Conservation (phyloP, 768 basidiomycete species). For the Grammothele lineata region DNA sequence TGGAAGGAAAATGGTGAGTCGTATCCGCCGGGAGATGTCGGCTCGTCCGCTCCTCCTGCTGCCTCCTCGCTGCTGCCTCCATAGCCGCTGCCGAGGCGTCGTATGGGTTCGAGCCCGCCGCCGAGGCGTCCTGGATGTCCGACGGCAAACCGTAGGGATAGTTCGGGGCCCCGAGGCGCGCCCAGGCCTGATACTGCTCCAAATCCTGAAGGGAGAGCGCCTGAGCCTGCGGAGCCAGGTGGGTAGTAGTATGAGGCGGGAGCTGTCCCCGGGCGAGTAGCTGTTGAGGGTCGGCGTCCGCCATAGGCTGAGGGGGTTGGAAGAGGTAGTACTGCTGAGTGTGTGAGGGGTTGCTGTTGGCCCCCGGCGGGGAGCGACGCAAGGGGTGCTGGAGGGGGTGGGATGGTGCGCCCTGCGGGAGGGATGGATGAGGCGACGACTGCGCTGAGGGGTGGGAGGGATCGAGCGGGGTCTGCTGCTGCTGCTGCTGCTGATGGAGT, state of each 20-base stretch:
- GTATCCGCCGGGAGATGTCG: constrained; percentile 27
- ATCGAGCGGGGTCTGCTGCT: constrained; percentile 39
- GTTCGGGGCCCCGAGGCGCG: constrained; percentile 34
- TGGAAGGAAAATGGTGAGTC: constrained; percentile 81
- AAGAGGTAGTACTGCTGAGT: constrained; percentile 54
- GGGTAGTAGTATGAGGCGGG: constrained; percentile 58
- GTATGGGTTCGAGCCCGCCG: constrained; percentile 27
- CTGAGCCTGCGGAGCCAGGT: constrained; percentile 35
- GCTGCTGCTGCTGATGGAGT: constrained; percentile 55
- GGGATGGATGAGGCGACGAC: constrained; percentile 70
- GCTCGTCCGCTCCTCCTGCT: constrained; percentile 26
- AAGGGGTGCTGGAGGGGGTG: constrained; percentile 34
- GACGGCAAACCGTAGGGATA: constrained; percentile 32
- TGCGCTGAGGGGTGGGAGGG: constrained; percentile 71
- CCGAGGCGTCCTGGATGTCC: constrained; percentile 31
- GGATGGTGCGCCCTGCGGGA: constrained; percentile 31
- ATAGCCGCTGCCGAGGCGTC: constrained; percentile 25
- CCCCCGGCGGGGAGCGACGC: constrained; percentile 32
- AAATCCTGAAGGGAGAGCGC: constrained; percentile 35
- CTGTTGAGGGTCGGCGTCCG: constrained; percentile 51
- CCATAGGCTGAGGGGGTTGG: constrained; percentile 42
- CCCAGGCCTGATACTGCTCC: constrained; percentile 36
- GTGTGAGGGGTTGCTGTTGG: constrained; percentile 32
- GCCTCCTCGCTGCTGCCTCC: constrained; percentile 15
- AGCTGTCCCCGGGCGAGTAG: constrained; percentile 66